phyloP scores from a whole-genome alignment of 345 rosid genomes.

The Gossypium sturtianum region DNA sequence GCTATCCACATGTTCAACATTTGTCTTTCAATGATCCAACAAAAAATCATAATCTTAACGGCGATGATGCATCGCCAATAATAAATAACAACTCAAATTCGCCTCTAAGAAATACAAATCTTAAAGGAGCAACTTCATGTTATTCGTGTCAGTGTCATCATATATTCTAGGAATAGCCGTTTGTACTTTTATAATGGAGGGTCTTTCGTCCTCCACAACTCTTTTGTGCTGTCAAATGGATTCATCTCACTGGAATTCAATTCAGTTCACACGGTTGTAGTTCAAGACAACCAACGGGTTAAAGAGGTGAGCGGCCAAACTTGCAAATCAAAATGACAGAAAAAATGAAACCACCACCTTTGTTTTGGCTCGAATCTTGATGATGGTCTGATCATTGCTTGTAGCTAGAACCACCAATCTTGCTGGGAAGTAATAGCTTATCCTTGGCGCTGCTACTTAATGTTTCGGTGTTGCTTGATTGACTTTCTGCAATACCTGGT shows the following conservation, averaged over 20 bases:
- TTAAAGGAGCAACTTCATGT: slow-evolving; percentile 30
- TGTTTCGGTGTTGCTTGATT: slow-evolving; percentile 49
- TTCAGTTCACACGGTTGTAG: slow-evolving; percentile 18
- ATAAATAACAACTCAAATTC: slow-evolving; percentile 24
- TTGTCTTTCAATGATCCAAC: background rate
- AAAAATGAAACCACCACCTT: background rate
- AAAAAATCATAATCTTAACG: slow-evolving; percentile 14
- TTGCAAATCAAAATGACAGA: slow-evolving; percentile 22
- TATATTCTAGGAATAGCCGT: slow-evolving; percentile 34
- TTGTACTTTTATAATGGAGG: slow-evolving; percentile 42
- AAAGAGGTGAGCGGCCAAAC: slow-evolving; percentile 23
- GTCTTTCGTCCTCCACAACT: slow-evolving; percentile 27
- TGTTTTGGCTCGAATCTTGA: slow-evolving; percentile 12
- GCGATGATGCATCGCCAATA: slow-evolving; percentile 16
- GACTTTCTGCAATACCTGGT: slow-evolving; percentile 62
- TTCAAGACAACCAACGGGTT: slow-evolving; percentile 20
- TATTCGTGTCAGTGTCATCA: slow-evolving; percentile 32
- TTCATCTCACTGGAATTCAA: slow-evolving; percentile 29
- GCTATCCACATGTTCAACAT: background rate
- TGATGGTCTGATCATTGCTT: slow-evolving; percentile 49
- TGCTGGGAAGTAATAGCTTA: slow-evolving; percentile 52
- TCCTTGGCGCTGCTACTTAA: slow-evolving; percentile 63
- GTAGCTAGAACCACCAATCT: slow-evolving; percentile 52
- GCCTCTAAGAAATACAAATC: slow-evolving; percentile 26
- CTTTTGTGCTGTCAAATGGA: slow-evolving; percentile 27